These are phyloP conservation scores for Diaporthe velutina DNA, from an alignment of 2,329 filamentous ascomycete species.

Conservation along the genomic window DNA sequence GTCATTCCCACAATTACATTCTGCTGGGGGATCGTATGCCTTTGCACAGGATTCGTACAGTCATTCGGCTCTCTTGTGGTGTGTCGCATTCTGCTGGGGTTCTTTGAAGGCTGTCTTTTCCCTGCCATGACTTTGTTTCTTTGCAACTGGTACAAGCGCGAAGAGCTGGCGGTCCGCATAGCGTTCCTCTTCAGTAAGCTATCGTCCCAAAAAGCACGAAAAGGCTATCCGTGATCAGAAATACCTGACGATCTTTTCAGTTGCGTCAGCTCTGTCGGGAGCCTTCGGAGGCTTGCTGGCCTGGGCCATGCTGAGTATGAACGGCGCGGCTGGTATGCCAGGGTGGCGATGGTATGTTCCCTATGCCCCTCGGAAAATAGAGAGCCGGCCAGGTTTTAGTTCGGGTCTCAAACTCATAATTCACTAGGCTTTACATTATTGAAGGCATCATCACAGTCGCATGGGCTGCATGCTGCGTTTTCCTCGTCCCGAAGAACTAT, in stretches of 20 bases:
- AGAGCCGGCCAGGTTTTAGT: neutral
- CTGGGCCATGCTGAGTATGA: slow-evolving; percentile 16
- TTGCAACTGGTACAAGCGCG: slow-evolving; percentile 49
- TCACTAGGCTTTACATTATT: neutral
- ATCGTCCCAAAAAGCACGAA: rapidly evolving
- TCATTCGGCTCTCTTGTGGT: slow-evolving; percentile 45
- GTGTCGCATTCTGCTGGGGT: slow-evolving; percentile 46
- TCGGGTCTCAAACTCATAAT: neutral
- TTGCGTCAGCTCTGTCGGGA: slow-evolving; percentile 8
- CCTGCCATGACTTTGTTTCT: slow-evolving; percentile 46
- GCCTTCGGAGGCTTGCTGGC: slow-evolving; percentile 16
- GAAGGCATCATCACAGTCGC: slow-evolving; percentile 19
- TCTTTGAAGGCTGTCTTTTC: slow-evolving; percentile 49
- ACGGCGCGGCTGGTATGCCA: neutral
- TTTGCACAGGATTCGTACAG: slow-evolving; percentile 46
- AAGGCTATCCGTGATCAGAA: too few relatives aligned
- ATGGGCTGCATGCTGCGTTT: neutral
- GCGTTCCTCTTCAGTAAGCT: slow-evolving; percentile 45
- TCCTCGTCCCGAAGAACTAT: slow-evolving; percentile 1
- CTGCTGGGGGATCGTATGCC: slow-evolving; percentile 47
- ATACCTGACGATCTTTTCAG: neutral
- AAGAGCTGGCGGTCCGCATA: slow-evolving; percentile 47
- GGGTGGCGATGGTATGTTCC: slow-evolving; percentile 1
- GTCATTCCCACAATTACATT: slow-evolving; percentile 44
- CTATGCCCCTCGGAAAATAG: neutral